Conservation (phyloP, 306 rosid species). For the Acacia crassicarpa region DNA sequence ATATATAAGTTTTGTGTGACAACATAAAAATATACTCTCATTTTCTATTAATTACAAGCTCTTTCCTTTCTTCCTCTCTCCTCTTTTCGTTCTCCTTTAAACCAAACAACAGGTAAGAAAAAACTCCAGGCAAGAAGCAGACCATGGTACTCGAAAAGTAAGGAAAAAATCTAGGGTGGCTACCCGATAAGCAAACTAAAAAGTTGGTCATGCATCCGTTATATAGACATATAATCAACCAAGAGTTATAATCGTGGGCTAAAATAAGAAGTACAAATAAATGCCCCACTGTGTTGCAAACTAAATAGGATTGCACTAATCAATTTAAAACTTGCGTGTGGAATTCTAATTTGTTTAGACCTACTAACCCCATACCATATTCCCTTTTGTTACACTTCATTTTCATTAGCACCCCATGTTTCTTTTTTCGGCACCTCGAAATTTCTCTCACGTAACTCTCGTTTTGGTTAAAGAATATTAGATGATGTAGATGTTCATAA, state of each 20-base stretch:
- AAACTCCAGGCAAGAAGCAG: not conserved
- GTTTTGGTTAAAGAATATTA: not conserved
- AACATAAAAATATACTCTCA: not conserved
- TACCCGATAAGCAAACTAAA: not conserved
- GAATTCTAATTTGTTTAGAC: not conserved
- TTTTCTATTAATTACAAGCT: not conserved
- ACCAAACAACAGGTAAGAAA: not conserved
- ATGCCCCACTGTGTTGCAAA: not conserved
- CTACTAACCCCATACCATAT: not conserved
- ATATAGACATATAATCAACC: too few species aligned
- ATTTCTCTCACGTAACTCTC: not conserved
- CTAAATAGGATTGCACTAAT: not conserved
- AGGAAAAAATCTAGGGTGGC: not conserved
- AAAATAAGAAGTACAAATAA: not conserved
- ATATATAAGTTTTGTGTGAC: too few species aligned
- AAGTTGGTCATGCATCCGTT: too few species aligned
- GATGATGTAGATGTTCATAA: too few species aligned
- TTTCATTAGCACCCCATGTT: not conserved
- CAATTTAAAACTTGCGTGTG: not conserved
- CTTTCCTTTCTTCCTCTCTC: not conserved
- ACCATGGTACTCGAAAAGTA: not conserved
- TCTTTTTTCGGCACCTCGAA: not conserved
- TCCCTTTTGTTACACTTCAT: not conserved
- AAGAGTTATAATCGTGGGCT: not conserved
- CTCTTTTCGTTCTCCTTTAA: not conserved